Percentiles rank a stretch among this genome's conserved stretches.
Evolutionary conservation across 2,329 filamentous ascomycete species (phyloP).

Genomic region (Fusarium irregulare): DNA sequence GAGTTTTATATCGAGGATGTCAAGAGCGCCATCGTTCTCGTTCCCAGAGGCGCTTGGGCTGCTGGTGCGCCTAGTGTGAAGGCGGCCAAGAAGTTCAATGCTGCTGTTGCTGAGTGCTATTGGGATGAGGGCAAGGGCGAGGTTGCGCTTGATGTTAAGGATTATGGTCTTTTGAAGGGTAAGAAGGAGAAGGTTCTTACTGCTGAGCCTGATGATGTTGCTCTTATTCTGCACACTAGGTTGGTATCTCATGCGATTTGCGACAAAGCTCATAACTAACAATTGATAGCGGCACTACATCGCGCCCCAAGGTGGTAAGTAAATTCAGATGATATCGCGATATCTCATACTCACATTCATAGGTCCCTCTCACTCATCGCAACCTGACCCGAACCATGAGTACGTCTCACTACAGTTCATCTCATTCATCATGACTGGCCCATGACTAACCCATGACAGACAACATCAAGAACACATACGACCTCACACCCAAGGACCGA

Average conservation of each 20-base stretch:
- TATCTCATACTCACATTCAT: conserved; percentile 22
- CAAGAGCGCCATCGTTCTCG: conserved; percentile 80
- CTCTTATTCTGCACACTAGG: conserved; percentile 83
- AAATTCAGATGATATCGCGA: not conserved
- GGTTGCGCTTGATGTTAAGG: conserved; percentile 82
- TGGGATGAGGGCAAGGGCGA: conserved; percentile 74
- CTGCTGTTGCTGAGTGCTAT: conserved; percentile 88
- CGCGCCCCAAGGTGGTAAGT: conserved; percentile 82
- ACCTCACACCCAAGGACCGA: conserved; percentile 75
- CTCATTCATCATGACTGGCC: conserved; percentile 43
- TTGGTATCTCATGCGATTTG: conserved; percentile 35
- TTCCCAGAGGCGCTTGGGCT: conserved; percentile 76
- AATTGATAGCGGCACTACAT: conserved; percentile 75
- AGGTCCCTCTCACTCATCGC: conserved; percentile 81
- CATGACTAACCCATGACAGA: conserved; percentile 52
- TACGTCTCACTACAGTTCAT: conserved; percentile 44
- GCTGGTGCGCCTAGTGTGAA: conserved; percentile 77
- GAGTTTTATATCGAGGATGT: conserved; percentile 93
- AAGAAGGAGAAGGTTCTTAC: conserved; percentile 55
- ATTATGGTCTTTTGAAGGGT: conserved; percentile 72
- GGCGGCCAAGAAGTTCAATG: conserved; percentile 81
- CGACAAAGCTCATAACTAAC: conserved; percentile 39
- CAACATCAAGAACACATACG: conserved; percentile 83
- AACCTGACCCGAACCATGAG: conserved; percentile 86
- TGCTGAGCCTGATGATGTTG: conserved; percentile 80